Percentiles rank a stretch among this genome's conserved stretches.
Evolutionary conservation across 768 basidiomycete genomes (phyloP).

Genomic region (Ramaria sp.): DNA sequence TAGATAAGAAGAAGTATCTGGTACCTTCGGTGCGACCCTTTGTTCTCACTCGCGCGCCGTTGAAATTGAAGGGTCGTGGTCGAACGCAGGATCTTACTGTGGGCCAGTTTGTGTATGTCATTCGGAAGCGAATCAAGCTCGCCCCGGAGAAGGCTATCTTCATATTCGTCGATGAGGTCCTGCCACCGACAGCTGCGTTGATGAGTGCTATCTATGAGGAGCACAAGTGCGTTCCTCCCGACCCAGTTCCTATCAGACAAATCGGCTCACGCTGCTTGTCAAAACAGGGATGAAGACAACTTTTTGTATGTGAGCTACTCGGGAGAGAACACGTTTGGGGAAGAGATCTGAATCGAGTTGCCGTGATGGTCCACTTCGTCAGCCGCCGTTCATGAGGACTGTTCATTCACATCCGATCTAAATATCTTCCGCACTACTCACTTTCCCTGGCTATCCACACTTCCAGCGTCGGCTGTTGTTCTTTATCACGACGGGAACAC

Average conservation of each 20-base stretch:
- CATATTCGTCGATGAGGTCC: conserved; percentile 98
- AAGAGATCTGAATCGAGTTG: conserved; percentile 37
- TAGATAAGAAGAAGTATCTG: conserved; percentile 99
- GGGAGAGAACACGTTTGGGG: conserved; percentile 93
- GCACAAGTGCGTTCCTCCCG: conserved; percentile 70
- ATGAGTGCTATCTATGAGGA: conserved; percentile 99
- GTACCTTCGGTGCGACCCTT: conserved; percentile 75
- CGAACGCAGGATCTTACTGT: conserved; percentile 78
- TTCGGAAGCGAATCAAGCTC: conserved; percentile 99
- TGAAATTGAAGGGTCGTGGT: neutral
- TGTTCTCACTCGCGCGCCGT: neutral
- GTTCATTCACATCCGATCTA: neutral
- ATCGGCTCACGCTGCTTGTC: neutral
- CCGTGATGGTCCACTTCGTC: conserved; percentile 14
- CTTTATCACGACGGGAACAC: neutral
- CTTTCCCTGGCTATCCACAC: neutral
- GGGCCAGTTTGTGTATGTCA: conserved; percentile 98
- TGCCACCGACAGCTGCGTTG: conserved; percentile 94
- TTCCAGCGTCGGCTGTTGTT: neutral
- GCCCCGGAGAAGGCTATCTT: conserved; percentile 99
- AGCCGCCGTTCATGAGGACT: neutral
- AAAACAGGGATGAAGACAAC: conserved; percentile 92
- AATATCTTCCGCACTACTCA: neutral
- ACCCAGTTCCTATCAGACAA: neutral
- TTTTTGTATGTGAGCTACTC: conserved; percentile 99